Evolutionary conservation across 192 early-diverging fungal species (phyloP).

Genomic region (Fimicolochytrium jonesii): DNA sequence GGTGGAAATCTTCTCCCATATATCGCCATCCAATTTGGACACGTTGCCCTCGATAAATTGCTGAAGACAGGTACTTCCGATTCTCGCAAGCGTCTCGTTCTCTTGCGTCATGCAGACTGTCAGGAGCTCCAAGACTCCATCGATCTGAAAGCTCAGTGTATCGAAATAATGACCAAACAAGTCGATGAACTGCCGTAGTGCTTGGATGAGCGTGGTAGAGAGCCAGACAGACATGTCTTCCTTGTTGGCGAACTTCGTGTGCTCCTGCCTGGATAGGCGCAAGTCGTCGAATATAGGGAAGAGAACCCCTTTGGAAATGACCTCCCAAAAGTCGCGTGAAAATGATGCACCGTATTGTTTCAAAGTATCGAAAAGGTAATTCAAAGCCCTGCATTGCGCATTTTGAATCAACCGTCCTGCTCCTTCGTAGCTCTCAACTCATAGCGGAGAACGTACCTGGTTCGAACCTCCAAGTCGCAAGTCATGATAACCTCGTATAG

Average conservation of each 20-base stretch:
- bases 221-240: conserved; percentile 92
- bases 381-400: conserved; percentile 69
- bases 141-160: conserved; percentile 67
- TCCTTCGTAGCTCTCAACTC: no score
- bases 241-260: conserved; percentile 64
- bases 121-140: conserved; percentile 74
- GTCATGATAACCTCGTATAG: conserved; percentile 88
- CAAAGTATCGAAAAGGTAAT: conserved; percentile 79
- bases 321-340: conserved; percentile 74
- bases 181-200: conserved; percentile 80
- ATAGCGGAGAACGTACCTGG: conserved; percentile 33
- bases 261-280: conserved; percentile 45
- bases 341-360: conserved; percentile 73
- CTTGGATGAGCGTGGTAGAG: conserved; percentile 90
- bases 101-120: conserved; percentile 87
- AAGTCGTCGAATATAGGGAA: conserved; percentile 91
- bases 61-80: conserved; percentile 87
- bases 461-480: conserved; percentile 87
- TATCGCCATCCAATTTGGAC: conserved; percentile 60
- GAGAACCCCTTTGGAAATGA: conserved; percentile 74
- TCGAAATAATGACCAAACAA: conserved; percentile 79
- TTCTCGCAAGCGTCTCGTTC: conserved; percentile 83
- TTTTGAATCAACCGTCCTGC: no score
- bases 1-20: conserved; percentile 70
- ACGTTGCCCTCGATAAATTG: conserved; percentile 80